Base-by-base conservation (phyloP, 768 basidiomycete species). In the Exidia glandulosa region DNA sequence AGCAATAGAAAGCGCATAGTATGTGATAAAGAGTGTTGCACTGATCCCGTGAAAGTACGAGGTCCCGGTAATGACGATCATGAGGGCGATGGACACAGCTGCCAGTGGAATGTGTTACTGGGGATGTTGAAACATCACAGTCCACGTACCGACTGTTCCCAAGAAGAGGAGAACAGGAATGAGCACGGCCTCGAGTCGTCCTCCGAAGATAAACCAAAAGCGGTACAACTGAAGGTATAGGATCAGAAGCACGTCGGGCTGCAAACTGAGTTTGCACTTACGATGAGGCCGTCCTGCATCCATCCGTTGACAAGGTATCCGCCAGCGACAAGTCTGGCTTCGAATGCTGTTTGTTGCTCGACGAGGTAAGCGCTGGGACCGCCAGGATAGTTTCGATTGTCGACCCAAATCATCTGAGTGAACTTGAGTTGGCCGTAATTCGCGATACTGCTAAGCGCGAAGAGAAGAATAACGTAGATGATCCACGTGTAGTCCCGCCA, bases 271-370 rank as follows among this genome's bases (percentile, higher is more conserved):
- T 19, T 6, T n/a, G 14, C 13, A 25, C 29, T 48, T 5, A 61
- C 73, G 52, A 54, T 29, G 14, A 54, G 50, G 14, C 50, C 50
- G 50, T 54, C 30, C 30, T 54, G 50, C 27, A 54, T 23, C 50
- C 50, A 54, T 10, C 27, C 30, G 30, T 54, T 54, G 57, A 78
- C 77, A 63, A 78, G 67, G 48, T 77, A 58, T 1, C 64, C 76
- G 47, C 76, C 74, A 9, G 70, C 70, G 63, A 76, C 62, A 13
- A 75, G 66, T 13, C 75, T 73, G 23, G 73, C 59, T 16, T 69
- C n/a, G 25, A 67, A 62, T 14, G 70, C 62, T 9, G 70, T 69
- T 13, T 62, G 50, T 56, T 73, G 59, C 29, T 62, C 45, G 13
- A 57, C 63, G 50, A 73, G 67, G 59, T 76, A 77, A 16, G 66